phyloP scores from a whole-genome alignment of 2,329 filamentous ascomycete genomes.

The Fusarium sp. region DNA sequence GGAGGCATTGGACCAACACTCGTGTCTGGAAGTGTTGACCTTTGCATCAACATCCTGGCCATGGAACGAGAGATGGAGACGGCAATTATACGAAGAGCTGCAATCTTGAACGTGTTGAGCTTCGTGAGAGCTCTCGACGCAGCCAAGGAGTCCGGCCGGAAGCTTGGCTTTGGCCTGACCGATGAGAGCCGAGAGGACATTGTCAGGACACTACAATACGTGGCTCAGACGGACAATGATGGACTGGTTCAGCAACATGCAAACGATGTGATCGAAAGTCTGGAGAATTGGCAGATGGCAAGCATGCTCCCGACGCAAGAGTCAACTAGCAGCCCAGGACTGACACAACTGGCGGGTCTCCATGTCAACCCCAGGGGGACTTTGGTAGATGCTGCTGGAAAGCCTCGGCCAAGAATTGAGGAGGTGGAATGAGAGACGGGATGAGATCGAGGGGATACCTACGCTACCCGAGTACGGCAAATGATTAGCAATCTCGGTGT shows the following conservation, averaged over 20 bases:
- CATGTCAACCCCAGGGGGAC: constrained; percentile 48
- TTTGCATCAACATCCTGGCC: constrained; percentile 70
- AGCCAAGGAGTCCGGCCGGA: constrained; percentile 58
- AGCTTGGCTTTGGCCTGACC: constrained; percentile 65
- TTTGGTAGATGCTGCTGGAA: constrained; percentile 40
- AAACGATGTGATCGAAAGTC: constrained; percentile 71
- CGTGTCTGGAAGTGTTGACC: constrained; percentile 68
- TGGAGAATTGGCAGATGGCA: constrained; percentile 71
- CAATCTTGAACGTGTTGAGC: constrained; percentile 70
- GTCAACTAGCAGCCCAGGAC: constrained; percentile 34
- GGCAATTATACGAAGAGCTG: constrained; percentile 74
- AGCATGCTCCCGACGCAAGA: constrained; percentile 55
- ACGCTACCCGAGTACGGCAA: constrained; percentile 30
- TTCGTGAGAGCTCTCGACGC: constrained; percentile 70
- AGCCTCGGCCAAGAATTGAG: constrained; percentile 62
- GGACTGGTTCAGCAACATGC: constrained; percentile 76
- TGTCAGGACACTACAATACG: constrained; percentile 70
- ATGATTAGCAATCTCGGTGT: constrained; percentile 43
- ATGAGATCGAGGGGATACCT: constrained; percentile 21
- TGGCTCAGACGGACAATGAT: constrained; percentile 74
- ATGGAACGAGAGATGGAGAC: constrained; percentile 70
- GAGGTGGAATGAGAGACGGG: constrained; percentile 65
- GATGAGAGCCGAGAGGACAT: constrained; percentile 70
- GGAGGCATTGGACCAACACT: constrained; percentile 64
- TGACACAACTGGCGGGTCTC: constrained; percentile 53